These are phyloP conservation scores for Colletotrichum sp. DNA, from an alignment of 2,329 filamentous ascomycete genomes.

Conservation along the genomic window DNA sequence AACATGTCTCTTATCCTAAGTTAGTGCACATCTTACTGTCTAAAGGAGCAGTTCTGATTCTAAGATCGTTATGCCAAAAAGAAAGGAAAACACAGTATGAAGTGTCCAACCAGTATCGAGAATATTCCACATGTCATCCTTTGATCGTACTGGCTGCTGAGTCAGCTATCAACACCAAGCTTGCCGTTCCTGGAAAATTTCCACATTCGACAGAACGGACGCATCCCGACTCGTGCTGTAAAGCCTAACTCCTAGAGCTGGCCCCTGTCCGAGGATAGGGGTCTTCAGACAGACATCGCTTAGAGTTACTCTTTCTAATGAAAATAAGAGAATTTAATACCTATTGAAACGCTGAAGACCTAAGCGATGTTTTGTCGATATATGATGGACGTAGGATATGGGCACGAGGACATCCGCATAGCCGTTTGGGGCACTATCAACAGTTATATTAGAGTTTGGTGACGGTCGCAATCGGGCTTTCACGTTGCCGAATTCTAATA, in stretches of 20 bases:
- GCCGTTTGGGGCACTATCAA: background rate
- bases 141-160: background rate
- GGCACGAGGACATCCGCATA: background rate
- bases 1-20: too few species aligned
- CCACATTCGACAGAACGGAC: background rate
- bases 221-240: background rate
- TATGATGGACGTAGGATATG: background rate
- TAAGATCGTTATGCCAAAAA: too few species aligned
- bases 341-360: background rate
- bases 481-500: rapidly evolving
- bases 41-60: too few species aligned
- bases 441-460: background rate
- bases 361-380: background rate
- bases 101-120: background rate
- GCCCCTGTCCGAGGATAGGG: background rate
- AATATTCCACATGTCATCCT: background rate
- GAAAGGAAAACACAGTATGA: too few species aligned
- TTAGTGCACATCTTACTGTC: too few species aligned
- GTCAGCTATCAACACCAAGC: background rate
- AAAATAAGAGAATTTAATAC: background rate
- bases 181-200: background rate
- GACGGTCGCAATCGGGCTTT: background rate
- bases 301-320: background rate
- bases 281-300: background rate
- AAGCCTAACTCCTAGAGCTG: background rate